Evolutionary conservation across 2,329 filamentous ascomycete species (phyloP).

Genomic region (Arthrobotrys musiformis): DNA sequence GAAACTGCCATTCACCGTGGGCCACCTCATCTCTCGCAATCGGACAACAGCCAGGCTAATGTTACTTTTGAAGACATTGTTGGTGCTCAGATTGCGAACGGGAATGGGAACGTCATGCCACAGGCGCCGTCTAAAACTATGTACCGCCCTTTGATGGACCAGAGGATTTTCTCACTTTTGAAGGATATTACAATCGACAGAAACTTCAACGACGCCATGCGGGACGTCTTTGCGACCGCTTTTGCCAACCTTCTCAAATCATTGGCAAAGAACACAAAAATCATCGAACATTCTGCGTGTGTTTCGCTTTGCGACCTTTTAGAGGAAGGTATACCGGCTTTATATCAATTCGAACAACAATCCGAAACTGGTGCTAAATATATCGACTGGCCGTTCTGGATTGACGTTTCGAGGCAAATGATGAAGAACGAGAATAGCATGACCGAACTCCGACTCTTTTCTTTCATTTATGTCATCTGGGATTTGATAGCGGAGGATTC

Average conservation of each 20-base stretch:
- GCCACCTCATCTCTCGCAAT: slow-evolving; percentile 63
- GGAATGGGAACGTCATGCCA: slow-evolving; percentile 66
- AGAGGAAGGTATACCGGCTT: slow-evolving; percentile 79
- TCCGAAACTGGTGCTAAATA: slow-evolving; percentile 62
- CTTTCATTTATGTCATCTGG: slow-evolving; percentile 85
- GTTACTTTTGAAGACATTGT: slow-evolving; percentile 74
- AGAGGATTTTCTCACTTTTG: slow-evolving; percentile 84
- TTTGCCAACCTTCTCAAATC: slow-evolving; percentile 80
- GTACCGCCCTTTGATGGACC: slow-evolving; percentile 85
- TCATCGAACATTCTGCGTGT: slow-evolving; percentile 84
- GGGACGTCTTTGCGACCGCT: slow-evolving; percentile 78
- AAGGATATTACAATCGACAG: slow-evolving; percentile 76
- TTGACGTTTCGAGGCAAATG: slow-evolving; percentile 81
- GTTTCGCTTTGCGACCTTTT: slow-evolving; percentile 92
- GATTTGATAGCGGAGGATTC: slow-evolving; percentile 74
- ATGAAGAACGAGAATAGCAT: slow-evolving; percentile 86
- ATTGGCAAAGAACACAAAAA: slow-evolving; percentile 77
- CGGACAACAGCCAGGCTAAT: slow-evolving; percentile 65
- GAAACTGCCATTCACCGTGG: slow-evolving; percentile 87
- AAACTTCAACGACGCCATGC: slow-evolving; percentile 60
- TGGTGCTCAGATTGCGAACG: slow-evolving; percentile 57
- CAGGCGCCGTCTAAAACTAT: slow-evolving; percentile 67
- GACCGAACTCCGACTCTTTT: slow-evolving; percentile 85
- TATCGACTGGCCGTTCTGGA: slow-evolving; percentile 85
- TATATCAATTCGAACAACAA: slow-evolving; percentile 64